A percentile compares a stretch with the other conserved stretches of the same genome.
These are phyloP conservation scores for Colletotrichum sp. DNA, from an alignment of 2,329 filamentous ascomycete species.

Conservation along the genomic window DNA sequence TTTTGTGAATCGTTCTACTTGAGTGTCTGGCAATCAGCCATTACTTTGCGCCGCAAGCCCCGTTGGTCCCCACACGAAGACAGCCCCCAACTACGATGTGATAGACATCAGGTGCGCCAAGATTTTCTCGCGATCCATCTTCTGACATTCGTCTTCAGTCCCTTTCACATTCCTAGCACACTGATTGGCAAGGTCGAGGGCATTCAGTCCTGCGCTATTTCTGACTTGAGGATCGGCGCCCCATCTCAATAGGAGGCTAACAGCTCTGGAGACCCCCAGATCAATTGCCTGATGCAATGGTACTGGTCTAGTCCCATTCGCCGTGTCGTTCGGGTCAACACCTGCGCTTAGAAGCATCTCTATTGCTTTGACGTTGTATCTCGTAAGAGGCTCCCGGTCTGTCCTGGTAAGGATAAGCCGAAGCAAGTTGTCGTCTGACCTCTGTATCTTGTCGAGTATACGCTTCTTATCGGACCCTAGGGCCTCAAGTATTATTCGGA, in stretches of 20 bases:
- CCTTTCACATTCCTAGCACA: not conserved
- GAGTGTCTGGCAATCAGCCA: rapidly evolving
- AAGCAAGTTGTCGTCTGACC: not conserved
- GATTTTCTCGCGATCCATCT: not conserved
- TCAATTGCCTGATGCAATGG: not conserved
- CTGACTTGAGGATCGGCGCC: not conserved
- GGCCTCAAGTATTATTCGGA: not conserved
- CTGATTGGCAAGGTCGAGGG: not conserved
- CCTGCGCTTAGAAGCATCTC: not conserved
- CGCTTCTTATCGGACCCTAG: not conserved
- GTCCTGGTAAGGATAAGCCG: not conserved
- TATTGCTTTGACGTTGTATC: not conserved
- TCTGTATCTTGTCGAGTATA: not conserved
- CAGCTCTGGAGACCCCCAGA: not conserved
- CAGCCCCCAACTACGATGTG: not conserved
- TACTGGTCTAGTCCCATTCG: not conserved
- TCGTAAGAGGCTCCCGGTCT: not conserved
- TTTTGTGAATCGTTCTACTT: not conserved
- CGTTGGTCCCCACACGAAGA: not conserved
- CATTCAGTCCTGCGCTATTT: not conserved
- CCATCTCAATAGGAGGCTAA: not conserved
- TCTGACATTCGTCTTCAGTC: not conserved
- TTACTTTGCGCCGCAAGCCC: not conserved
- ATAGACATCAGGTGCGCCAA: not conserved
- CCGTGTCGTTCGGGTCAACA: not conserved